phyloP scores from a whole-genome alignment of 2,329 filamentous ascomycete genomes.

The Mollisiaceae sp. region DNA sequence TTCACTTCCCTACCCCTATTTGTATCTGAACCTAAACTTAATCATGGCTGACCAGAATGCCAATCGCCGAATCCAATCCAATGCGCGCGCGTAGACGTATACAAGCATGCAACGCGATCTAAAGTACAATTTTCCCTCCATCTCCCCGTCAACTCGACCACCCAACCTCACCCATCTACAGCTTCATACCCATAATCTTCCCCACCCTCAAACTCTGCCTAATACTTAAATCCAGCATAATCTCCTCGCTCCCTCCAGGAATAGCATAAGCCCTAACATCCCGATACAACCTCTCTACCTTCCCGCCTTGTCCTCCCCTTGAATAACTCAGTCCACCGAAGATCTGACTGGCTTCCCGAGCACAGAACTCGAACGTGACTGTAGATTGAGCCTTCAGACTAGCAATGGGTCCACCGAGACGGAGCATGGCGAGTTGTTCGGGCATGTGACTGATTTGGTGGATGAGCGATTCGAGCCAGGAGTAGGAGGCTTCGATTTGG shows the following conservation, averaged over 20 bases:
- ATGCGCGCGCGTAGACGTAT: neutral
- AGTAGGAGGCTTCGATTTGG: conserved; percentile 95
- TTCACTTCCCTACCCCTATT: conserved; percentile 1
- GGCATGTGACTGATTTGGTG: conserved; percentile 93
- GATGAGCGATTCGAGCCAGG: conserved; percentile 94
- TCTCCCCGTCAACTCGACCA: neutral
- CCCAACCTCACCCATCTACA: conserved; percentile 56
- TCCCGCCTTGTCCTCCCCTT: conserved; percentile 90
- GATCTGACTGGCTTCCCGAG: conserved; percentile 94
- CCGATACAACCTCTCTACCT: conserved; percentile 92
- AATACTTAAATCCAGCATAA: conserved; percentile 97
- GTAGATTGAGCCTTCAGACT: conserved; percentile 93
- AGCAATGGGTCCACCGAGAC: conserved; percentile 92
- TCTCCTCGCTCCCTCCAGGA: conserved; percentile 95
- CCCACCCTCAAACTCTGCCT: conserved; percentile 87
- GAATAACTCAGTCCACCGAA: conserved; percentile 94
- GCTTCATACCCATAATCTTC: conserved; percentile 92
- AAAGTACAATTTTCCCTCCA: conserved; percentile 1
- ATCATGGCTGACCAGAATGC: neutral
- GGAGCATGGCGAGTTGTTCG: conserved; percentile 94
- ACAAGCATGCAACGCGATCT: neutral
- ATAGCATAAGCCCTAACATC: conserved; percentile 97
- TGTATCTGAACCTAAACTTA: neutral
- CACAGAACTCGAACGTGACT: conserved; percentile 96
- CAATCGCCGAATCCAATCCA: neutral